phyloP scores from a whole-genome alignment of 2,329 filamentous ascomycete genomes.

The Penicillium sp. region DNA sequence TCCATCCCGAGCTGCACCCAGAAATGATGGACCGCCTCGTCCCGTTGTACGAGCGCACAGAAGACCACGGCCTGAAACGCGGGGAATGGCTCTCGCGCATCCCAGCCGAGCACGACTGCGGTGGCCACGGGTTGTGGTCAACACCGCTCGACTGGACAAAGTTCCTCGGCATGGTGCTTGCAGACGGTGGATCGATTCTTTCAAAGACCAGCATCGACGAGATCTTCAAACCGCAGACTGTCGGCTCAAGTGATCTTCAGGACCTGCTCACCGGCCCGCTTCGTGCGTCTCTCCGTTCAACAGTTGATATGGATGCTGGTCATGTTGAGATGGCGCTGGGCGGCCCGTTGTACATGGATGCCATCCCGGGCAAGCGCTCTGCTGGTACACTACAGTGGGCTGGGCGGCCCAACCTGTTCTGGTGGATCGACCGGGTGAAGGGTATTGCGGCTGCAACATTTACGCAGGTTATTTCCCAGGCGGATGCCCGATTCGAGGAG shows the following conservation, averaged over 20 bases:
- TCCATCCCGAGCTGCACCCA: too few relatives aligned
- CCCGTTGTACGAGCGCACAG: too few relatives aligned
- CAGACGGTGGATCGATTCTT: neutral
- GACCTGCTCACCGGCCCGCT: constrained; percentile 1
- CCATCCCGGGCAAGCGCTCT: constrained; percentile 2
- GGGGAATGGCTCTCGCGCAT: too few relatives aligned
- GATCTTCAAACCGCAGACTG: neutral
- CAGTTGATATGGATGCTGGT: constrained; percentile 2
- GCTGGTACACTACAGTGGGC: constrained; percentile 18
- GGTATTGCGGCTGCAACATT: constrained; percentile 18
- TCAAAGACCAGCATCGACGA: neutral
- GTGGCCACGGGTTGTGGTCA: too few relatives aligned
- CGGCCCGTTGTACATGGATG: neutral
- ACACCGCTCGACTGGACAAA: too few relatives aligned
- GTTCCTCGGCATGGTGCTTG: neutral
- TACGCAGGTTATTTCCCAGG: constrained; percentile 20
- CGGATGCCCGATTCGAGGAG: constrained; percentile 14
- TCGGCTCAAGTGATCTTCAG: neutral
- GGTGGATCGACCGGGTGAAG: constrained; percentile 21
- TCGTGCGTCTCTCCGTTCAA: neutral
- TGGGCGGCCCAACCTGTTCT: constrained; percentile 23
- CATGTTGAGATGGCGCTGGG: constrained; percentile 1
- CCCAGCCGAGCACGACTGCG: too few relatives aligned
- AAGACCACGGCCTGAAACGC: too few relatives aligned
- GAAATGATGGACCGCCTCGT: too few relatives aligned